These are phyloP conservation scores for Diaporthe amygdali DNA, from an alignment of 2,329 filamentous ascomycete genomes.

Conservation along the genomic window DNA sequence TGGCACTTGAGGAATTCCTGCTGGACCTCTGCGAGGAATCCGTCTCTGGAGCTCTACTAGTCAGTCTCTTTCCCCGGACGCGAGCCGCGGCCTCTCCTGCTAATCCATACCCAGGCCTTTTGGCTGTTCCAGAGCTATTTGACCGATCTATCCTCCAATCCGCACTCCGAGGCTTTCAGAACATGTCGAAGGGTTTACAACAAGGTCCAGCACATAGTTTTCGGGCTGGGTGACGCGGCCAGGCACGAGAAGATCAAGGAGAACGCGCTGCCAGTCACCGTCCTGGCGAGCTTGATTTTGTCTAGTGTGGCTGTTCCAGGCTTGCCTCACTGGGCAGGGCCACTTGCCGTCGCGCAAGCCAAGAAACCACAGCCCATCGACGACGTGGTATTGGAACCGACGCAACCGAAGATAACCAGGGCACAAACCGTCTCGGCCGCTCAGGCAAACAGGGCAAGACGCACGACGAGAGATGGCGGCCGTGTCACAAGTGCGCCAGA, in stretches of 20 bases:
- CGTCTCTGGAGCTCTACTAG: constrained; percentile 81
- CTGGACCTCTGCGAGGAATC: constrained; percentile 87
- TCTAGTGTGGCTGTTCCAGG: constrained; percentile 77
- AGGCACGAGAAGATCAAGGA: constrained; percentile 80
- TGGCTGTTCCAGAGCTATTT: constrained; percentile 91
- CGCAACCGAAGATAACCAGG: constrained; percentile 48
- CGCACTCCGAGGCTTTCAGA: constrained; percentile 78
- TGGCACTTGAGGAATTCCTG: constrained; percentile 88
- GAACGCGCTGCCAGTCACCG: constrained; percentile 79
- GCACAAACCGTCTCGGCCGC: constrained; percentile 69
- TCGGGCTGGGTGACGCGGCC: constrained; percentile 73
- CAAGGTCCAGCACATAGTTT: constrained; percentile 87
- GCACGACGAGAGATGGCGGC: constrained; percentile 47
- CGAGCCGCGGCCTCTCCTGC: not conserved
- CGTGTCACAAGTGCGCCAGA: constrained; percentile 53
- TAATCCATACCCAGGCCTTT: constrained; percentile 68
- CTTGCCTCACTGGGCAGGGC: constrained; percentile 79
- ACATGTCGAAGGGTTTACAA: constrained; percentile 86
- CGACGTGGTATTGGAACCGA: constrained; percentile 65
- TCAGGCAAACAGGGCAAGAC: constrained; percentile 54
- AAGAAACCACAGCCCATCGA: constrained; percentile 72
- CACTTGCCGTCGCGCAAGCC: constrained; percentile 81
- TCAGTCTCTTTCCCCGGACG: constrained; percentile 48
- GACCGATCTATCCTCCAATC: constrained; percentile 77
- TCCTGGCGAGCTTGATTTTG: constrained; percentile 80